Conservation (phyloP, 805 yeast species). For the Zygosaccharomyces bailii region DNA sequence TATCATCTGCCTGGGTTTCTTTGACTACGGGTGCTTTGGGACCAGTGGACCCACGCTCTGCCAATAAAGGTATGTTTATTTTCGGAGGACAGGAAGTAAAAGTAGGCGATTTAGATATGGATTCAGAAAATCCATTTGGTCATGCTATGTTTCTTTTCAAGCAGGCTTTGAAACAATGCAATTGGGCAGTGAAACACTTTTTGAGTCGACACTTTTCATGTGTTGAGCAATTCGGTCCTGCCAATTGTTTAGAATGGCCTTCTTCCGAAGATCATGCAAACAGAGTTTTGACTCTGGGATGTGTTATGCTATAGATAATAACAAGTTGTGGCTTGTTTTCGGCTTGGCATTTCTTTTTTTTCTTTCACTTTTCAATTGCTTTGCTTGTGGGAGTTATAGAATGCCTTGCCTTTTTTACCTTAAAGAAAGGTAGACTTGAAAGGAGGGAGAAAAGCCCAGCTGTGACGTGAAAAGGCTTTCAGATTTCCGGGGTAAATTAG, state of each 20-base stretch:
- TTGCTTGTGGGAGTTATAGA: slow-evolving; percentile 6
- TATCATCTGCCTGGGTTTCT: slow-evolving; percentile 17
- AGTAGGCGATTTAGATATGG: slow-evolving; percentile 10
- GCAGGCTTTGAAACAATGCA: slow-evolving; percentile 21
- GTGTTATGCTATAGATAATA: slow-evolving; percentile 13
- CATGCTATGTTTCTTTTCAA: slow-evolving; percentile 19
- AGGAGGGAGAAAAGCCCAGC: too few relatives aligned
- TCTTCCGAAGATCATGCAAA: slow-evolving; percentile 16
- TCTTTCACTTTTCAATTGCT: neutral
- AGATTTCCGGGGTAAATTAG: neutral
- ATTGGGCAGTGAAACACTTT: slow-evolving; percentile 19
- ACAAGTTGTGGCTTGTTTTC: too few relatives aligned
- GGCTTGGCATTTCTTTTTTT: neutral
- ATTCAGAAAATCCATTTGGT: slow-evolving; percentile 17
- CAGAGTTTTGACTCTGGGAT: slow-evolving; percentile 20
- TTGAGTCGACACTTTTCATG: slow-evolving; percentile 15
- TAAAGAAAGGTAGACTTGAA: too few relatives aligned
- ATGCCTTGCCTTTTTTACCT: neutral
- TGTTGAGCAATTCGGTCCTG: slow-evolving; percentile 8
- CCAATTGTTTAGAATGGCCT: slow-evolving; percentile 12
- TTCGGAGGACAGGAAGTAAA: slow-evolving; percentile 16
- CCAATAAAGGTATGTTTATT: slow-evolving; percentile 10
- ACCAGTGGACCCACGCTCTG: slow-evolving; percentile 9
- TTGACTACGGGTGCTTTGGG: slow-evolving; percentile 12
- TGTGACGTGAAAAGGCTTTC: too few relatives aligned